phyloP scores from a whole-genome alignment of 805 yeast genomes.

The Candida pseudofarinosa region DNA sequence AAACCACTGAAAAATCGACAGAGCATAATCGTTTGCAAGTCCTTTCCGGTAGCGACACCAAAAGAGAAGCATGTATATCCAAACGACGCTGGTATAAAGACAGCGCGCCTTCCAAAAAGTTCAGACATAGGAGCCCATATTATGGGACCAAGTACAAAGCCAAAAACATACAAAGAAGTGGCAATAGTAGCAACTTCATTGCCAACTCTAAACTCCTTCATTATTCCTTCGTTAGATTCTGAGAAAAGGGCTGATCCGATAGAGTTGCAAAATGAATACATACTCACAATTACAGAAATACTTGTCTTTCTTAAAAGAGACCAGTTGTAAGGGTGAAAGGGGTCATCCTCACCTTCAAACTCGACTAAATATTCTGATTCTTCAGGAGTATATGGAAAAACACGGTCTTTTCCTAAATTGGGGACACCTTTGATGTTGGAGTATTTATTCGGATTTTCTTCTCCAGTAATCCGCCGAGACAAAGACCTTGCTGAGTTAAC shows the following conservation, averaged over 20 bases:
- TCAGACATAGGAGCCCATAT: conserved; percentile 55
- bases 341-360: conserved; percentile 5
- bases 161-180: conserved; percentile 75
- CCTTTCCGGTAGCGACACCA: conserved; percentile 71
- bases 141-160: conserved; percentile 90
- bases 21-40: conserved; percentile 70
- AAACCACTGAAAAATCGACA: conserved; percentile 79
- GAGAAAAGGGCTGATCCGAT: conserved; percentile 84
- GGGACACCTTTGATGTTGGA: conserved; percentile 8
- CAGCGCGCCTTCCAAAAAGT: conserved; percentile 35
- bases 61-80: conserved; percentile 37
- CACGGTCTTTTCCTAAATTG: conserved; percentile 57
- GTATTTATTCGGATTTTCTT: not conserved
- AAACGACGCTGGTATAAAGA: conserved; percentile 35
- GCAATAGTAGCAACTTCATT: conserved; percentile 68
- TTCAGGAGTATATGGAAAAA: conserved; percentile 45
- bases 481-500: conserved; percentile 1
- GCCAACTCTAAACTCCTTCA: conserved; percentile 53
- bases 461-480: conserved; percentile 1
- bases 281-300: conserved; percentile 1
- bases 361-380: conserved; percentile 7
- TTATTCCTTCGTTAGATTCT: conserved; percentile 48
- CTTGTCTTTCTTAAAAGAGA: not conserved
- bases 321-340: conserved; percentile 5
- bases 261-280: conserved; percentile 4